phyloP scores from a whole-genome alignment of 2,329 filamentous ascomycete genomes.

The Hirsutella thompsonii region DNA sequence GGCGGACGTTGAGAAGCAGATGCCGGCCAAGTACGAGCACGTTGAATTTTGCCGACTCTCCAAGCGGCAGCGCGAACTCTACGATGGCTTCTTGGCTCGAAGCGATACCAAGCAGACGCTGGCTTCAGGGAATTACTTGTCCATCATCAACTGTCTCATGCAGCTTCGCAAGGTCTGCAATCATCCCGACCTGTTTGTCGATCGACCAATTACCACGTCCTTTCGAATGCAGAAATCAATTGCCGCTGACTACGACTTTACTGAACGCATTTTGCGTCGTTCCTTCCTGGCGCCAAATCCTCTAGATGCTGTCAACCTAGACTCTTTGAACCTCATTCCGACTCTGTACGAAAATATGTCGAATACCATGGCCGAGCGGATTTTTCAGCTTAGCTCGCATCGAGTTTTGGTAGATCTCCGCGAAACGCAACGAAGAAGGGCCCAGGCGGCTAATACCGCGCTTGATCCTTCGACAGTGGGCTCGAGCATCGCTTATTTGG shows the following conservation, averaged over 20 bases:
- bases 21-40: conserved; percentile 96
- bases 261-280: conserved; percentile 56
- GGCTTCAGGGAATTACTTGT: conserved; percentile 87
- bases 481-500: conserved; percentile 59
- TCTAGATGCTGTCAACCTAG: conserved; percentile 54
- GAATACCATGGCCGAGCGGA: conserved; percentile 34
- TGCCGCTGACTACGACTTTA: conserved; percentile 58
- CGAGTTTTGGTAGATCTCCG: conserved; percentile 56
- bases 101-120: conserved; percentile 82
- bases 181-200: conserved; percentile 92
- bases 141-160: conserved; percentile 97
- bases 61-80: conserved; percentile 87
- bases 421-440: conserved; percentile 52
- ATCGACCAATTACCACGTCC: conserved; percentile 90
- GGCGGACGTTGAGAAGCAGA: conserved; percentile 96
- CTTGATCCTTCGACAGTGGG: conserved; percentile 55
- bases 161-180: conserved; percentile 97
- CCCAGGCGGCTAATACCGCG: conserved; percentile 39
- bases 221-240: conserved; percentile 82
- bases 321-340: conserved; percentile 70
- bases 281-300: conserved; percentile 49
- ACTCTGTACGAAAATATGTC: conserved; percentile 57
- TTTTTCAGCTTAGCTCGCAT: conserved; percentile 57
- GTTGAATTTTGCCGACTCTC: conserved; percentile 92
- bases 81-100: conserved; percentile 89